Conservation (phyloP, 495 filamentous ascomycete species). For the Daldinia decipiens region DNA sequence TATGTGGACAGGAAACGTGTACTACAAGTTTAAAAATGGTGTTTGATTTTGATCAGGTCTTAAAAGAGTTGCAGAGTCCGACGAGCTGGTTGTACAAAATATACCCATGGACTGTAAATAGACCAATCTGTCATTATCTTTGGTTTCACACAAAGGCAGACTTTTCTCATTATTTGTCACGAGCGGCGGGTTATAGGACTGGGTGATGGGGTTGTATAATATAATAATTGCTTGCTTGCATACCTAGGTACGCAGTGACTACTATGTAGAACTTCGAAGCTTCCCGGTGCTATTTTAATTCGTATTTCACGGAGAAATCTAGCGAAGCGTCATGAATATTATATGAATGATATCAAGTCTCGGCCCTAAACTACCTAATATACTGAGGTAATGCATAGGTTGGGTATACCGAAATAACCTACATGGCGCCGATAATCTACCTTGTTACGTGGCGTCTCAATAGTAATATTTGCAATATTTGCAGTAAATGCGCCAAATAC, state of each 20-base stretch:
- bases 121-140: conserved; percentile 12
- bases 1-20: conserved; percentile 12
- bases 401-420: too few relatives aligned
- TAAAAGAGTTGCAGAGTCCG: conserved; percentile 4
- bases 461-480: not conserved
- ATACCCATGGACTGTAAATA: conserved; percentile 43
- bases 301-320: not conserved
- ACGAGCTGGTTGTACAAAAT: conserved; percentile 27
- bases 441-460: not conserved
- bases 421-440: not conserved
- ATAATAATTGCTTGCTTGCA: not conserved
- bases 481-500: not conserved
- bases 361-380: too few relatives aligned
- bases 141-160: conserved; percentile 7
- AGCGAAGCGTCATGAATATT: not conserved
- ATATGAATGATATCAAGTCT: too few relatives aligned
- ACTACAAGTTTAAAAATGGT: conserved; percentile 12
- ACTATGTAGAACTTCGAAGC: not conserved
- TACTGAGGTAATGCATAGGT: too few relatives aligned
- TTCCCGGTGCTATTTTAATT: not conserved
- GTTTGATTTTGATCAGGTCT: conserved; percentile 21
- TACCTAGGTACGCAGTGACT: not conserved
- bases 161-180: conserved; percentile 8
- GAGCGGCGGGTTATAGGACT: conserved; percentile 1
- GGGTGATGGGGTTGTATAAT: conserved; percentile 11